Evolutionary conservation across 345 rosid genomes (phyloP).

Genomic region (Viola odorata): DNA sequence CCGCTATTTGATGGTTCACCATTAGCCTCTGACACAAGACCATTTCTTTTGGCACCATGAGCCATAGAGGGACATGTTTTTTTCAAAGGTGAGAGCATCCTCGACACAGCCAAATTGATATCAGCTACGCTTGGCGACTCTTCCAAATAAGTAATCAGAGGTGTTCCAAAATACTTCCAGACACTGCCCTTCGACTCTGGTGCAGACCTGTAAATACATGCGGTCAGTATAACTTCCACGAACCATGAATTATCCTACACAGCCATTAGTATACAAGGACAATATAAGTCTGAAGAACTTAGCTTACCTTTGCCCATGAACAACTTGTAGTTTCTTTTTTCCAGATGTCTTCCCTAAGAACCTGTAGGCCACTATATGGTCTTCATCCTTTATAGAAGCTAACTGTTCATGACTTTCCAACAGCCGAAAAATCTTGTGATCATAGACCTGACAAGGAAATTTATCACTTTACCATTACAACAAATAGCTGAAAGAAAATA

Average conservation of each 20-base stretch:
- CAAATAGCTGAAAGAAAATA: neutral
- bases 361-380: slow-evolving; percentile 76
- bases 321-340: slow-evolving; percentile 58
- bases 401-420: slow-evolving; percentile 52
- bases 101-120: slow-evolving; percentile 43
- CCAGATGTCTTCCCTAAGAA: slow-evolving; percentile 51
- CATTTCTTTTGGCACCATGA: slow-evolving; percentile 43
- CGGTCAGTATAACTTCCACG: neutral
- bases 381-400: slow-evolving; percentile 61
- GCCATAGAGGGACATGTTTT: slow-evolving; percentile 41
- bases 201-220: slow-evolving; percentile 33
- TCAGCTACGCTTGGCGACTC: slow-evolving; percentile 57
- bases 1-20: slow-evolving; percentile 42
- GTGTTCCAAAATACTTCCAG: slow-evolving; percentile 54
- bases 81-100: slow-evolving; percentile 56
- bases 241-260: neutral
- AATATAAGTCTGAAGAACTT: slow-evolving; percentile 15
- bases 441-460: slow-evolving; percentile 48
- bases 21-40: slow-evolving; percentile 33
- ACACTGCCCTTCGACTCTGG: slow-evolving; percentile 37
- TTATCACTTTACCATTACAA: slow-evolving; percentile 18
- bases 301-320: slow-evolving; percentile 57
- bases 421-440: slow-evolving; percentile 49
- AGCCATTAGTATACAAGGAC: neutral
- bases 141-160: slow-evolving; percentile 59